Base-by-base conservation (phyloP, 768 basidiomycete genomes). In the Pulveroboletus sp. region DNA sequence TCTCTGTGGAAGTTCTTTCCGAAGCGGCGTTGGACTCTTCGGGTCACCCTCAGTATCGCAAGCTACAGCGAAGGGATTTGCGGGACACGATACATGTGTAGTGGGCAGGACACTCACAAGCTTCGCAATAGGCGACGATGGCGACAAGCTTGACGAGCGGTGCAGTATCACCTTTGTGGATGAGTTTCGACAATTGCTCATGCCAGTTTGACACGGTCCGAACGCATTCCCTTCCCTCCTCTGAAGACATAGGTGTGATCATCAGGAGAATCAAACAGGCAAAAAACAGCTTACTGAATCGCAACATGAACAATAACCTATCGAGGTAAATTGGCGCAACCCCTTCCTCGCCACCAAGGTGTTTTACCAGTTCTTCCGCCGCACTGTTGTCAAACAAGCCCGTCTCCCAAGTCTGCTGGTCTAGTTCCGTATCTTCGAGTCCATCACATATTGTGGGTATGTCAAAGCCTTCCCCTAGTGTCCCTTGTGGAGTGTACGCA, bases 381-480 rank as follows among this genome's bases (percentile, higher is more conserved):
- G 60, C 55, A 2, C 55, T 54, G 11, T 57, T 39, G 14, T 62
- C 60, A 26, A 63, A 63, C 14, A 64, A 37, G 13, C 50, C 53
- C 0, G 51, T 54, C 37, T 63, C 62, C 62, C 62, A 63, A 6
- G 58, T n/a, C 8, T 36, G 9, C 11, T 24, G 4, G 15, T 52
- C 53, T 11, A 64, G 30, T 8, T 53, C 42, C 3, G 28, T 14
- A 18, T 46, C 51, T 7, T 50, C 52, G 1, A 35, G 38, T 41
- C 28, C 44, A 8, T 32, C 11, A 2, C 41, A 53, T 26, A 41
- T 24, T 28, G 44, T 51, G 5, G 58, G 55, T 21, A 63, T 57
- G 10, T 64, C 62, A 24, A 64, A 63, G 27, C 62, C 62, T 5
- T 59, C 53, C 39, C 62, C 62, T 3, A 53, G 40, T 7, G 53